Conservation (phyloP, 441 rosid species). For the Bocquillonia castaneifolia region DNA sequence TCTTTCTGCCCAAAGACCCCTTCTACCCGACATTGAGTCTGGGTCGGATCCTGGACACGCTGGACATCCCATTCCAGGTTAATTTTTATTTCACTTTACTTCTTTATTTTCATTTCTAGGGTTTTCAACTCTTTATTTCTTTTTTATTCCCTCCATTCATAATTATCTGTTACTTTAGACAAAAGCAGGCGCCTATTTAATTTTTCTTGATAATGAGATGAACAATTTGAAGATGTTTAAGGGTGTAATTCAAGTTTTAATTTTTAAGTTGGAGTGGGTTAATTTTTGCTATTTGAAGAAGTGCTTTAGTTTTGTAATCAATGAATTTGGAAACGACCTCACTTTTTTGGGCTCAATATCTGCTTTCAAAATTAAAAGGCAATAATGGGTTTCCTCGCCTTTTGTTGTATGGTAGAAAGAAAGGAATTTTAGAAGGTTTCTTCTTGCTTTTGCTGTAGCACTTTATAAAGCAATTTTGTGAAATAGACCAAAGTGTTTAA, state of each 20-base stretch:
- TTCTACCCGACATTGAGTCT: constrained; percentile 17
- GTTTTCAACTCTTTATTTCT: constrained; percentile 7
- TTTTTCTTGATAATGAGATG: too few species aligned
- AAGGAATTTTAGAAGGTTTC: neutral
- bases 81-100: neutral
- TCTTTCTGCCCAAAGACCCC: constrained; percentile 38
- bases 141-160: too few species aligned
- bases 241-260: too few species aligned
- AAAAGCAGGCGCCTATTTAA: too few species aligned
- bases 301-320: too few species aligned
- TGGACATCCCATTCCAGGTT: constrained; percentile 29
- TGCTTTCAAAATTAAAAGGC: neutral
- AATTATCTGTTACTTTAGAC: too few species aligned
- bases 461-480: too few species aligned
- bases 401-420: neutral
- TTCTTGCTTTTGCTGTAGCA: too few species aligned
- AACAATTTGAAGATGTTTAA: too few species aligned
- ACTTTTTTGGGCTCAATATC: neutral
- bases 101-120: constrained; percentile 13
- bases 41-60: constrained; percentile 33
- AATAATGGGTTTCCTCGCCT: neutral
- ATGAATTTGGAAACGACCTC: neutral
- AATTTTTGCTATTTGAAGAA: neutral
- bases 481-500: too few species aligned
- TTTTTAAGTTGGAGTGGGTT: neutral